Base-by-base conservation (phyloP, 164 flowering plant genomes). In the Nymphaea thermarum region DNA sequence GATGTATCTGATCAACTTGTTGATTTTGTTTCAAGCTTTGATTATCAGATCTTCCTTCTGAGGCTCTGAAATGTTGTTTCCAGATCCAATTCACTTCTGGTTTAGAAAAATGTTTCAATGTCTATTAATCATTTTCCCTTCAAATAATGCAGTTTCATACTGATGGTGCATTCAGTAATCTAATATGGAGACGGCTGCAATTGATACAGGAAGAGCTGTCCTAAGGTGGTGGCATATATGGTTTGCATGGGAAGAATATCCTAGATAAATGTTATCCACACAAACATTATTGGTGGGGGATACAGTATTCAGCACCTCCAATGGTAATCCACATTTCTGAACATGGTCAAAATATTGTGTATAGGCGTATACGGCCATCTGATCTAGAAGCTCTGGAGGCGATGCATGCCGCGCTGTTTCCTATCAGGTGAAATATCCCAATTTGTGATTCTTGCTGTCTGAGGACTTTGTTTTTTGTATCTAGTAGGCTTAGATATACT, bases 331-430 rank as follows among this genome's bases (percentile, higher is more conserved):
- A 69, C 17, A 82, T 79, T 69, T 68, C 74, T 45, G 69, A 80
- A 16, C 80, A 43, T 62, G 80, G 75, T 70, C 87, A 96, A 68
- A 75, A 36, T 53, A 88, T 91, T 70, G 71, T 81, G 69, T 94
- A 84, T 70, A 85, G 99, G 82, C 87, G 84, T 17, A 81, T 92
- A 62, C 68, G 71, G 44, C 93, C 98, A 57, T 86, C 94, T 65
- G 99, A 94, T 76, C 78, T 84, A 42, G 80, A 79, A 65, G 74
- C 73, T 73, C 86, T 94, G 62, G 88, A 88, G 82, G 79, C 79
- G 77, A 80, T 90, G 25, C 99, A 94, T 69, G 64, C 77, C 64
- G 88, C 88, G 57, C 69, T 89, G 18, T 92, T 94, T 80, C 99
- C 99, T 43, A 88, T 94, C 69, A 90, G 98, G 99, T 94, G 43